Percentiles rank a stretch among this genome's conserved stretches.
Evolutionary conservation across 345 rosid species (phyloP).

Genomic region (Xanthoceras sorbifolium): DNA sequence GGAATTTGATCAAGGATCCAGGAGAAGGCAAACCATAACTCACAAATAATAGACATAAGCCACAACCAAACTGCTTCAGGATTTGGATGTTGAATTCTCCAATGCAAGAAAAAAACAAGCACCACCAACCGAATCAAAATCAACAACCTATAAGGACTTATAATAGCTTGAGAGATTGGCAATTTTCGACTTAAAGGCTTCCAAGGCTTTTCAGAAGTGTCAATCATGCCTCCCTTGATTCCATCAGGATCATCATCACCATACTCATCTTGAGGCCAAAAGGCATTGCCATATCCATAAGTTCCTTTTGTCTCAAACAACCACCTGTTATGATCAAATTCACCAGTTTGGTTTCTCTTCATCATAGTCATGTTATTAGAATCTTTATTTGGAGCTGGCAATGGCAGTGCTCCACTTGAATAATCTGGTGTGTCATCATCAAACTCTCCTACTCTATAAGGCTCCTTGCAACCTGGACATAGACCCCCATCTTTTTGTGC

Average conservation of each 20-base stretch:
- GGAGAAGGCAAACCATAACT: slow-evolving; percentile 90
- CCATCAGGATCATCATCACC: slow-evolving; percentile 65
- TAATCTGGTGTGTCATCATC: slow-evolving; percentile 64
- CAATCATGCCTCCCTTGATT: slow-evolving; percentile 53
- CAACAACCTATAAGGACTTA: slow-evolving; percentile 88
- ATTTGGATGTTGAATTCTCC: slow-evolving; percentile 81
- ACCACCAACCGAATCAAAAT: slow-evolving; percentile 60
- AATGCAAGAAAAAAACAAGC: slow-evolving; percentile 69
- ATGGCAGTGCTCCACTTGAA: slow-evolving; percentile 63
- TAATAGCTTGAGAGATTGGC: slow-evolving; percentile 54
- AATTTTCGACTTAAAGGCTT: slow-evolving; percentile 70
- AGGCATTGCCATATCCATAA: slow-evolving; percentile 86
- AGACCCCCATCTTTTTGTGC: slow-evolving; percentile 79
- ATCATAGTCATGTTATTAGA: slow-evolving; percentile 74
- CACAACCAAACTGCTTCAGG: slow-evolving; percentile 87
- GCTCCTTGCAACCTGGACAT: slow-evolving; percentile 96
- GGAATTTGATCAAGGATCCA: slow-evolving; percentile 96
- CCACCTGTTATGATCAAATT: slow-evolving; percentile 90
- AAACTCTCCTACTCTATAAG: slow-evolving; percentile 62
- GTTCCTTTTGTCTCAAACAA: slow-evolving; percentile 85
- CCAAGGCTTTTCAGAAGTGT: slow-evolving; percentile 86
- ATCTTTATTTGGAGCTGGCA: slow-evolving; percentile 59
- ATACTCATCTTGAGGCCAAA: slow-evolving; percentile 76
- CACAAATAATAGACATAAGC: slow-evolving; percentile 80
- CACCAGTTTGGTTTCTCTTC: slow-evolving; percentile 80